Conservation (phyloP, 345 rosid species). For the Eutrema heterophyllum region DNA sequence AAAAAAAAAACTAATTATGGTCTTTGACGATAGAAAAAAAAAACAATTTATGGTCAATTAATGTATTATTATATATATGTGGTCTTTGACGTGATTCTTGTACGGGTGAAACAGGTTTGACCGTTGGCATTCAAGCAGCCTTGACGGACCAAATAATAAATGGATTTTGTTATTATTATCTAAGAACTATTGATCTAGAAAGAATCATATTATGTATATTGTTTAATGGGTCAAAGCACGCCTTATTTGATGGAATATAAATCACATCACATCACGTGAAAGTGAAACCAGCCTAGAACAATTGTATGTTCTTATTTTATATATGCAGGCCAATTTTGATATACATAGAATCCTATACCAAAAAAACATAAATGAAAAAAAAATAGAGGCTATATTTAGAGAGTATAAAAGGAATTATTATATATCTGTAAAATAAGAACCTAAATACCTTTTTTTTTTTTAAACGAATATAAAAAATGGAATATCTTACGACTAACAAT, state of each 20-base stretch:
- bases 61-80: background rate
- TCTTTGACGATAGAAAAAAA: background rate
- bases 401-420: background rate
- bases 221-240: slow-evolving; percentile 29
- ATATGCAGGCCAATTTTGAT: background rate
- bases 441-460: no score
- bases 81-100: slow-evolving; percentile 24
- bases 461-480: no score
- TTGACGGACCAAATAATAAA: slow-evolving; percentile 28
- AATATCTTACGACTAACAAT: no score
- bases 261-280: slow-evolving; percentile 17
- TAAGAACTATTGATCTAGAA: background rate
- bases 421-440: background rate
- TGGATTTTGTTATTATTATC: slow-evolving; percentile 17
- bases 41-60: background rate
- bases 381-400: background rate
- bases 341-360: background rate
- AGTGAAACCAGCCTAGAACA: background rate
- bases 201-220: background rate
- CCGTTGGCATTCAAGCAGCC: slow-evolving; percentile 27
- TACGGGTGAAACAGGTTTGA: slow-evolving; percentile 23
- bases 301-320: background rate
- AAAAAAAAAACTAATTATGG: background rate
- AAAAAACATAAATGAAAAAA: background rate
- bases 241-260: slow-evolving; percentile 24